Base-by-base conservation (phyloP, 164 flowering plant genomes). In the Vitis vinifera region DNA sequence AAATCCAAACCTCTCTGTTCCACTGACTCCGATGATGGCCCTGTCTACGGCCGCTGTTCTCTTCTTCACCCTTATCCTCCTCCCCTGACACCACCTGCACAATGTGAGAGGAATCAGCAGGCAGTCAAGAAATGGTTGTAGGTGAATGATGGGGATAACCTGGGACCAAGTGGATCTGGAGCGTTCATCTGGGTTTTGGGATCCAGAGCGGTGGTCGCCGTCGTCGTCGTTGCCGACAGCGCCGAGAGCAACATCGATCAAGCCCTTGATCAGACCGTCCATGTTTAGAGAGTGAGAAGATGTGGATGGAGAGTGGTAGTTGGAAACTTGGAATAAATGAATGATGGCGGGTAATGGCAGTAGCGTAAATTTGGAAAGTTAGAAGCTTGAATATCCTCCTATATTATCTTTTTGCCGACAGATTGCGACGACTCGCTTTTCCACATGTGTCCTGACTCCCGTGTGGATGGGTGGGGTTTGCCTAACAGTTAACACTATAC, bases 101-200 rank as follows among this genome's bases (percentile, higher is more conserved):
- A 77, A 55, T 59, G n/a, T 31, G 63, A 13, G 23, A 31, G 11
- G 6, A 9, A 61, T 23, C 23, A 68, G 59, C 48, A 16, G 9
- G 12, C 14, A 27, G 11, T 9, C 17, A 29, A 31, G 44, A 37
- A 37, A 37, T 37, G 44, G 7, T 3, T 6, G 44, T 37, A 37
- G 44, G 44, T 0, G 44, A 37, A 29, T 3, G 58, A 15, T 14
- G 37, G 17, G 30, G 53, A 68, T 27, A 48, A 89, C 96, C 92
- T 91, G 75, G 1, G 98, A 96, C 98, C 97, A 90, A 56, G 81
- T 81, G 74, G 98, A 89, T 90, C 94, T 86, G 72, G 92, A 81
- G 8, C 84, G 88, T 48, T 88, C 89, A 9, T 89, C 91, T 2
- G 82, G 81, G 47, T 79, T 61, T 37, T 62, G 66, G 47, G 76